phyloP scores from a whole-genome alignment of 805 yeast genomes.

The Candida andamanensis region DNA sequence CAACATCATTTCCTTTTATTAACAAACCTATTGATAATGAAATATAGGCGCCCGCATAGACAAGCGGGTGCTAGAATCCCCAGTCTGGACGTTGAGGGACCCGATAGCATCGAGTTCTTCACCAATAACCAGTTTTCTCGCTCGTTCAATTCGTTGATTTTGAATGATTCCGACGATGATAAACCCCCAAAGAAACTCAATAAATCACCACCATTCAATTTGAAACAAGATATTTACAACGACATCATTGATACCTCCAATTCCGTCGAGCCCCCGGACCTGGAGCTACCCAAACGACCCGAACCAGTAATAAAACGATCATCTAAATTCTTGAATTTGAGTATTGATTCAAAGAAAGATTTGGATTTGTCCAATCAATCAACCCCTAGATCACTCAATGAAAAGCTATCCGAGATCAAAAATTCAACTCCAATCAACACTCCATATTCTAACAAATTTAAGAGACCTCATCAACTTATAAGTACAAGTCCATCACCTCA shows the following conservation, averaged over 20 bases:
- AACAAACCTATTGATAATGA: too few relatives aligned
- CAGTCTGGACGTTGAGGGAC: background rate
- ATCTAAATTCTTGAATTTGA: conserved; percentile 36
- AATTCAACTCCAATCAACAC: conserved; percentile 9
- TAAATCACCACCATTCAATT: conserved; percentile 40
- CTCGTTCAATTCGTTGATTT: conserved; percentile 38
- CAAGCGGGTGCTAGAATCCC: conserved; percentile 15
- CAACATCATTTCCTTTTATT: too few relatives aligned
- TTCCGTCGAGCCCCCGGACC: conserved; percentile 4
- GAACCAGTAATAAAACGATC: conserved; percentile 33
- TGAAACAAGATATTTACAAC: conserved; percentile 25
- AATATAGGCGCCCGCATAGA: conserved; percentile 21
- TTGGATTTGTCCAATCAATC: conserved; percentile 2
- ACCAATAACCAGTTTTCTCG: conserved; percentile 37
- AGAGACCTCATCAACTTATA: conserved; percentile 39
- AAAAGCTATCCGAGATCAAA: conserved; percentile 1
- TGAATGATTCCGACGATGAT: conserved; percentile 22
- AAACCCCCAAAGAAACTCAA: conserved; percentile 20
- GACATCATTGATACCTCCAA: conserved; percentile 17
- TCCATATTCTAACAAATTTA: conserved; percentile 27
- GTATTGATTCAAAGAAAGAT: conserved; percentile 25
- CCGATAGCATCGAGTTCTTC: conserved; percentile 22
- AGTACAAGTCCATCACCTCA: conserved; percentile 41
- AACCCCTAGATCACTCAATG: conserved; percentile 4
- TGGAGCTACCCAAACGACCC: background rate